These are phyloP conservation scores for Dryas drummondii DNA, from an alignment of 306 rosid species.

Conservation along the genomic window DNA sequence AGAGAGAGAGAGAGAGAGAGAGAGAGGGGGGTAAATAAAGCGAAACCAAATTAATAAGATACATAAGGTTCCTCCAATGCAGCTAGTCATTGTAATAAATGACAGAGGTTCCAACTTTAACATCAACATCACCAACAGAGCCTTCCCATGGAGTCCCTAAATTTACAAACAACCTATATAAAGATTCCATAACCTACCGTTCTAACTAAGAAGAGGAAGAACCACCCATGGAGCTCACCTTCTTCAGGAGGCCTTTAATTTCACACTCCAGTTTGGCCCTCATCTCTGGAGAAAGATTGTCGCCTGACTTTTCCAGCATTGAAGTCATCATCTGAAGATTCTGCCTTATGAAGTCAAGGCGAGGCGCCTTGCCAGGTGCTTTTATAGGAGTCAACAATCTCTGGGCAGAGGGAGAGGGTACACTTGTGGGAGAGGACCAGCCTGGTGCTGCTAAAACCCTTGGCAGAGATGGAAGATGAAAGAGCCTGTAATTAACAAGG, in stretches of 20 bases:
- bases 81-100: slow-evolving; percentile 10
- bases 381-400: slow-evolving; percentile 16
- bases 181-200: background rate
- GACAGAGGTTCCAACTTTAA: slow-evolving; percentile 9
- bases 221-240: slow-evolving; percentile 64
- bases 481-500: slow-evolving; percentile 54
- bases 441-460: slow-evolving; percentile 19
- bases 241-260: slow-evolving; percentile 60
- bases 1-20: background rate
- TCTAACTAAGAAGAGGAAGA: slow-evolving; percentile 31
- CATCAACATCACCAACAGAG: background rate
- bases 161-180: slow-evolving; percentile 1
- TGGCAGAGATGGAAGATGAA: slow-evolving; percentile 38
- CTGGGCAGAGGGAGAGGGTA: slow-evolving; percentile 20
- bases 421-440: slow-evolving; percentile 6
- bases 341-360: slow-evolving; percentile 57
- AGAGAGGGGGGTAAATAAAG: background rate
- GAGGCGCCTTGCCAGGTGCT: slow-evolving; percentile 38
- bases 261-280: slow-evolving; percentile 64
- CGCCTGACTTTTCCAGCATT: slow-evolving; percentile 64
- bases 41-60: background rate
- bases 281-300: slow-evolving; percentile 56
- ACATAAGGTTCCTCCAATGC: background rate
- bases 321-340: slow-evolving; percentile 76
- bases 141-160: background rate